phyloP scores from a whole-genome alignment of 2,329 filamentous ascomycete species.

The Aspergillus sp. region DNA sequence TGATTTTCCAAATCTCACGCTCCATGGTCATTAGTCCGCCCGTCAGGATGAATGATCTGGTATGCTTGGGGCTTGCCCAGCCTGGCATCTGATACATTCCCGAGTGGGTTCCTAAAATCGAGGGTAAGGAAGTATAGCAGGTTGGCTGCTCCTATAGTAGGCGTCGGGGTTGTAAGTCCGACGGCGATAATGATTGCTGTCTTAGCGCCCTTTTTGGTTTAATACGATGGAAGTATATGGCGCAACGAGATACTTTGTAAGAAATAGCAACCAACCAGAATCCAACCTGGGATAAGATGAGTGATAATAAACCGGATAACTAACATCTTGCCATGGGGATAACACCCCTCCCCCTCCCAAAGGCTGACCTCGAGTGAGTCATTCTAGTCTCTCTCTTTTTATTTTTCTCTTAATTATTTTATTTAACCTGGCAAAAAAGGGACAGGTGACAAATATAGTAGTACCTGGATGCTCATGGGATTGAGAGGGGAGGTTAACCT shows the following conservation, averaged over 20 bases:
- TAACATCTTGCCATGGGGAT: background rate
- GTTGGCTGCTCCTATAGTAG: background rate
- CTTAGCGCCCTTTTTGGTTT: background rate
- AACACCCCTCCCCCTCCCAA: background rate
- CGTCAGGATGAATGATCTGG: constrained; percentile 14
- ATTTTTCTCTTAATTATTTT: background rate
- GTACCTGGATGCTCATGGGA: constrained; percentile 31
- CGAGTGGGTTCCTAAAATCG: constrained; percentile 7
- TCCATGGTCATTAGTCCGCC: constrained; percentile 20
- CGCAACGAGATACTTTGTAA: background rate
- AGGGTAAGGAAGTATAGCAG: background rate
- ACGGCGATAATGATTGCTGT: background rate
- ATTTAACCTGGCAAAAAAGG: constrained; percentile 9
- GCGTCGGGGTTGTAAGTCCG: background rate
- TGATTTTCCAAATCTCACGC: constrained; percentile 15
- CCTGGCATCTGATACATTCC: constrained; percentile 25
- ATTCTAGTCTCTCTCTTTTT: constrained; percentile 15
- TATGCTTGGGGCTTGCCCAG: constrained; percentile 20
- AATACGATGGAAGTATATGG: background rate
- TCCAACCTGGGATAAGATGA: background rate
- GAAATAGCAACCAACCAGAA: too few relatives aligned
- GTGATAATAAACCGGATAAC: background rate
- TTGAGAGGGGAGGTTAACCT: constrained; percentile 22
- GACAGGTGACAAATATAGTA: constrained; percentile 30
- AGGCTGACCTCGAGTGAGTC: constrained; percentile 26